phyloP scores from a whole-genome alignment of 495 filamentous ascomycete species.

The Echria macrotheca region DNA sequence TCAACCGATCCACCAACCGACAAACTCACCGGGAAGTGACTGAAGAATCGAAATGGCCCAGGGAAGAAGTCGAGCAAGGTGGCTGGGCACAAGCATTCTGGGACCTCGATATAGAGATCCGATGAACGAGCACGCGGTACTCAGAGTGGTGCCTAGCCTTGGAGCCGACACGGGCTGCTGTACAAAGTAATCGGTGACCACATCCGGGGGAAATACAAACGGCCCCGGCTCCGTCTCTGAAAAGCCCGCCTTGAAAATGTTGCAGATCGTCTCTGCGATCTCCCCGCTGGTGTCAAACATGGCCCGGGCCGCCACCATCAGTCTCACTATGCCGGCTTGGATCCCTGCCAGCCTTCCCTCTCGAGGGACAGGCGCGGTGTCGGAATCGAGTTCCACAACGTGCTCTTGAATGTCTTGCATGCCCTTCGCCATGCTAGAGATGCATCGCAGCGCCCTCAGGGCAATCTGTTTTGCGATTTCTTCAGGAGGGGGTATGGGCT shows the following conservation, averaged over 20 bases:
- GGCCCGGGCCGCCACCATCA: constrained; percentile 45
- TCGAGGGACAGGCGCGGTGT: constrained; percentile 8
- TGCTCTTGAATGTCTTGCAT: constrained; percentile 67
- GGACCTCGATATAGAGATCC: constrained; percentile 53
- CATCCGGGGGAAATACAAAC: constrained; percentile 67
- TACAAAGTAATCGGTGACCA: constrained; percentile 67
- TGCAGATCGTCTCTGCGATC: constrained; percentile 70
- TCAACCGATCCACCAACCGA: not conserved
- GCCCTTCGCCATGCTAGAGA: constrained; percentile 74
- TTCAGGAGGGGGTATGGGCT: constrained; percentile 16
- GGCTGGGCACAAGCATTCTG: constrained; percentile 32
- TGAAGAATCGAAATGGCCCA: constrained; percentile 64
- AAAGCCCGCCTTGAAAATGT: constrained; percentile 71
- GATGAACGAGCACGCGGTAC: constrained; percentile 71
- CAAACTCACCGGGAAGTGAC: constrained; percentile 51
- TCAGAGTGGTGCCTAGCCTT: constrained; percentile 67
- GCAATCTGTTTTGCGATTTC: constrained; percentile 50
- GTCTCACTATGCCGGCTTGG: constrained; percentile 48
- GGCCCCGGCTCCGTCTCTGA: constrained; percentile 70
- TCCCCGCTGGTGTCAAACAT: constrained; percentile 58
- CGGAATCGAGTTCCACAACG: constrained; percentile 58
- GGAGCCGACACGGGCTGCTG: constrained; percentile 57
- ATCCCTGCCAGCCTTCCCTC: constrained; percentile 13
- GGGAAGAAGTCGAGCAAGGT: constrained; percentile 52
- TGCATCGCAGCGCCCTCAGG: constrained; percentile 63